A percentile compares a stretch with the other conserved stretches of the same genome.
These are phyloP conservation scores for Wilhelminamyces savonicus DNA, from an alignment of 805 yeast species.

Conservation along the genomic window DNA sequence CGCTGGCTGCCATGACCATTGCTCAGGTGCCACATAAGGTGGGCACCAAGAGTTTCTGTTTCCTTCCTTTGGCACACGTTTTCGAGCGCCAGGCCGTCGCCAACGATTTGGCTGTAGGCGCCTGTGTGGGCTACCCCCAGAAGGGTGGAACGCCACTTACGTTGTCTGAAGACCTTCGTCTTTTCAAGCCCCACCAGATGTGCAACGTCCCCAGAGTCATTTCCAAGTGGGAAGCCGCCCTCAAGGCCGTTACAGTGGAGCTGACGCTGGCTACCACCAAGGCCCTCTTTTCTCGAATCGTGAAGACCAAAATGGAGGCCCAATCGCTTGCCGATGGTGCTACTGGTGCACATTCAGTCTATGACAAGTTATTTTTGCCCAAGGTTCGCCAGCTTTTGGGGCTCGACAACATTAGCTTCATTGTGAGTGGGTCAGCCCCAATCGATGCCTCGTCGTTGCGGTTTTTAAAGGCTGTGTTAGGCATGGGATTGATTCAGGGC, in stretches of 20 bases:
- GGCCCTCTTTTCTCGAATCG: constrained; percentile 10
- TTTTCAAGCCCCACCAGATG: constrained; percentile 18
- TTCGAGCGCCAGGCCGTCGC: constrained; percentile 24
- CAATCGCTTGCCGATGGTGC: constrained; percentile 11
- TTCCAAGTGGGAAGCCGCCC: constrained; percentile 18
- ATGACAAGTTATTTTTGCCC: constrained; percentile 14
- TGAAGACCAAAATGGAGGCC: constrained; percentile 11
- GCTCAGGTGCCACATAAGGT: constrained; percentile 5
- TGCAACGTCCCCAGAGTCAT: constrained; percentile 21
- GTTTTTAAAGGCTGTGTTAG: constrained; percentile 18
- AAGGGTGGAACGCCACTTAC: constrained; percentile 16
- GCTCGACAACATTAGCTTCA: constrained; percentile 19
- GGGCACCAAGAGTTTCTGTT: constrained; percentile 2
- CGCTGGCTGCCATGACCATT: constrained; percentile 30
- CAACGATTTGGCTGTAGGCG: constrained; percentile 16
- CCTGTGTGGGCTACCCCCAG: constrained; percentile 18
- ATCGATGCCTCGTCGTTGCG: constrained; percentile 12
- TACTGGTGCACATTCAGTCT: constrained; percentile 11
- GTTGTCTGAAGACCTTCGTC: constrained; percentile 16
- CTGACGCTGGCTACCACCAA: constrained; percentile 7
- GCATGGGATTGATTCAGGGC: constrained; percentile 22
- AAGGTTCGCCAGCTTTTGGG: constrained; percentile 29
- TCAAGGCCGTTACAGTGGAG: constrained; percentile 16
- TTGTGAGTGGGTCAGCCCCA: constrained; percentile 23
- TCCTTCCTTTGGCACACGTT: constrained; percentile 34